Evolutionary conservation across 331 rosid species (phyloP).

Genomic region (Saraca asoca): DNA sequence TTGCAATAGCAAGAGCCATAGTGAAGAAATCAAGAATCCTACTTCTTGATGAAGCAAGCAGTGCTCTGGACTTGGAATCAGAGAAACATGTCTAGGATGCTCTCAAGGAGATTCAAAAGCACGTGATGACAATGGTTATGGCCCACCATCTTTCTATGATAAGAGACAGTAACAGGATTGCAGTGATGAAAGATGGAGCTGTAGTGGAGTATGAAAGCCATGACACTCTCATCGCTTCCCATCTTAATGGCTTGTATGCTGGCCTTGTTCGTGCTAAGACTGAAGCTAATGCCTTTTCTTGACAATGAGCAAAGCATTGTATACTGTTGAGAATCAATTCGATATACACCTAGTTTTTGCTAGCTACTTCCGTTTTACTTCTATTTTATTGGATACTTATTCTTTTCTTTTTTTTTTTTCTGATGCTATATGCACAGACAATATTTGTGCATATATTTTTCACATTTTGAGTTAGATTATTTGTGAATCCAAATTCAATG

Average conservation of each 20-base stretch:
- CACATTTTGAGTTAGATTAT: no score
- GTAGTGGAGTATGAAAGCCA: slow-evolving; percentile 77
- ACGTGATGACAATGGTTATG: slow-evolving; percentile 71
- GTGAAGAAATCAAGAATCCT: slow-evolving; percentile 72
- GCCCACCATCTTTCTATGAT: slow-evolving; percentile 79
- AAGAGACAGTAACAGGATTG: slow-evolving; percentile 67
- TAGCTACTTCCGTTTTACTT: no score
- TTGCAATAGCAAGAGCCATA: slow-evolving; percentile 84
- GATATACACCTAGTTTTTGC: no score
- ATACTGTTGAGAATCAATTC: no score
- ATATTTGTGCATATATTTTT: no score
- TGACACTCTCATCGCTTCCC: slow-evolving; percentile 60
- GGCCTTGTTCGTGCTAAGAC: slow-evolving; percentile 69
- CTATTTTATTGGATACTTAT: no score
- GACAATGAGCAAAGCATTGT: no score
- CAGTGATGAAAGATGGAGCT: slow-evolving; percentile 71
- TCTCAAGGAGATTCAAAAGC: slow-evolving; percentile 48
- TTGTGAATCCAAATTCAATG: no score
- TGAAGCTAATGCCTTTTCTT: slow-evolving; percentile 71
- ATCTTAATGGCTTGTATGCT: slow-evolving; percentile 65
- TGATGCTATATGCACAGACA: no score
- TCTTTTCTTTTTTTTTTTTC: no score
- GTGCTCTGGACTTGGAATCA: slow-evolving; percentile 84
- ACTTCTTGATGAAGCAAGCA: slow-evolving; percentile 91
- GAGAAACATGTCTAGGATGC: slow-evolving; percentile 79